Percentiles rank a stretch among this genome's conserved stretches.
Conservation (phyloP, 2,329 filamentous ascomycete species). For the Bipolaris zeicola region DNA sequence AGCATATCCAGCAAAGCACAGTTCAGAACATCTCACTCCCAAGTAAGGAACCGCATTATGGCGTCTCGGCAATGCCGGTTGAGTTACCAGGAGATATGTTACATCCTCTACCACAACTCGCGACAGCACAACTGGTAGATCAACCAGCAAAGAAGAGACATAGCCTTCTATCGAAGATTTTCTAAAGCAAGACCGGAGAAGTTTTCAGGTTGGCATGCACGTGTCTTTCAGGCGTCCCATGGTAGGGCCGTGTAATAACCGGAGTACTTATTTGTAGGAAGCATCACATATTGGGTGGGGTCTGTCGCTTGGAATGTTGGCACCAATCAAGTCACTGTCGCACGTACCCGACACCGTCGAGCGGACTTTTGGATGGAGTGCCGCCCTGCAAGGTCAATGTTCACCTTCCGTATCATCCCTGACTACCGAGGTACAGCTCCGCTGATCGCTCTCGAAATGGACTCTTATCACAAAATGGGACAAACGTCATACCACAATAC, state of each 20-base stretch:
- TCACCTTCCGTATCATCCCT: conserved; percentile 16
- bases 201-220: background rate
- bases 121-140: conserved; percentile 5
- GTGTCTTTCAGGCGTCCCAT: background rate
- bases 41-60: background rate
- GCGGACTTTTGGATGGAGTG: too few species aligned
- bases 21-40: background rate
- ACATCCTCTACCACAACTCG: conserved; percentile 17
- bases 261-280: too few species aligned
- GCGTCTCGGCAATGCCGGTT: background rate
- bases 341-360: too few species aligned
- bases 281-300: too few species aligned
- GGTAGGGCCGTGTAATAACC: background rate
- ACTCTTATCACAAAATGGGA: conserved; percentile 9
- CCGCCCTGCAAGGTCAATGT: conserved; percentile 4
- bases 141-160: conserved; percentile 28
- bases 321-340: too few species aligned
- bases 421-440: conserved; percentile 5
- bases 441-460: conserved; percentile 10
- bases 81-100: conserved; percentile 10
- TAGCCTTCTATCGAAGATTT: conserved; percentile 31
- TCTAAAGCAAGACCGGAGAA: conserved; percentile 10
- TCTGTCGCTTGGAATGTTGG: too few species aligned
- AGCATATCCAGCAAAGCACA: background rate
- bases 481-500: conserved; percentile 13